Conservation (phyloP, 1,139 yeast genomes). For the Saccharomyces hybrid region DNA sequence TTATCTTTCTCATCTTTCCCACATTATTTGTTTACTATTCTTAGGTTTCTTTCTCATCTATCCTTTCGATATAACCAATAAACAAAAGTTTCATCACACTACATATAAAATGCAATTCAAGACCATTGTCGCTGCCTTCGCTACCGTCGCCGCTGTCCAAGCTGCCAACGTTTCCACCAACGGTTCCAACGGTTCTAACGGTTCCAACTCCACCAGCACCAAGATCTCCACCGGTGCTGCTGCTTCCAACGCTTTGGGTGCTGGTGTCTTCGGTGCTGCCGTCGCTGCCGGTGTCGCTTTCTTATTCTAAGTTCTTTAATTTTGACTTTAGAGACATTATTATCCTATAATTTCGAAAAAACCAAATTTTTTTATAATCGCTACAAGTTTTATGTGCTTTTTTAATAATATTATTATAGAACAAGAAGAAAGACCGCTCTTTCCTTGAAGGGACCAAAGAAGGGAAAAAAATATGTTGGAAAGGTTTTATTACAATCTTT, state of each 20-base stretch:
- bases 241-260: slow-evolving; percentile 45
- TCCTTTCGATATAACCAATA: neutral
- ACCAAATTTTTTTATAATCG: neutral
- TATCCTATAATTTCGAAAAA: neutral
- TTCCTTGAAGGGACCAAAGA: slow-evolving; percentile 1
- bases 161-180: slow-evolving; percentile 32
- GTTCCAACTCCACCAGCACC: slow-evolving; percentile 22
- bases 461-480: slow-evolving; percentile 1
- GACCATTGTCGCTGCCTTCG: slow-evolving; percentile 38
- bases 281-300: slow-evolving; percentile 69
- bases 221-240: slow-evolving; percentile 47
- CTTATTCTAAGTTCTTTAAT: slow-evolving; percentile 42
- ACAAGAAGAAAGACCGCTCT: slow-evolving; percentile 1
- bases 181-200: slow-evolving; percentile 32
- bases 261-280: slow-evolving; percentile 65
- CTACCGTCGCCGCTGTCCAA: slow-evolving; percentile 19
- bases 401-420: slow-evolving; percentile 1
- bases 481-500: neutral
- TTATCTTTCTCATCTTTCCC: neutral
- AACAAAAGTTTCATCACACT: neutral
- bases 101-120: slow-evolving; percentile 51
- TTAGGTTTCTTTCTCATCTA: neutral
- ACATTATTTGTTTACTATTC: neutral
- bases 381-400: slow-evolving; percentile 1
- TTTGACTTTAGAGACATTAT: neutral